Conservation (phyloP, 495 filamentous ascomycete species). For the Daldinia caldariorum region DNA sequence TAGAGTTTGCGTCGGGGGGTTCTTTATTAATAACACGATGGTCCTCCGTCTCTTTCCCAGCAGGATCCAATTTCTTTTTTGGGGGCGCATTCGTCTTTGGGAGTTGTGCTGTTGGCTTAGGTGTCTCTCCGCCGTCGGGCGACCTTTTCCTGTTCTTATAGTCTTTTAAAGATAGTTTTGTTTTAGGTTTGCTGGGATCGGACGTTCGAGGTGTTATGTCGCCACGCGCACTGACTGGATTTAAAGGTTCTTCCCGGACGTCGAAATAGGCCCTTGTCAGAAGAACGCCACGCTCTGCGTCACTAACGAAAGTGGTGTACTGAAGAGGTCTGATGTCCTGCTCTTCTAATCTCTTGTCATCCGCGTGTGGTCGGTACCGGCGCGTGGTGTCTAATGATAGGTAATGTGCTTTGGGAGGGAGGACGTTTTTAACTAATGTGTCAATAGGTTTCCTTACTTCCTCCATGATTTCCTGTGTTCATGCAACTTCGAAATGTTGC, state of each 20-base stretch:
- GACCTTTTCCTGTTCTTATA: constrained; percentile 55
- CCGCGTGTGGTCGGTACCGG: constrained; percentile 48
- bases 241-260: constrained; percentile 52
- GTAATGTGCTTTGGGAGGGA: constrained; percentile 57
- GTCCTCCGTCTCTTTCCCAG: constrained; percentile 45
- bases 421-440: constrained; percentile 53
- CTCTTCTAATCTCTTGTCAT: constrained; percentile 54
- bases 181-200: constrained; percentile 56
- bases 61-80: constrained; percentile 28
- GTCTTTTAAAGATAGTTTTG: constrained; percentile 59
- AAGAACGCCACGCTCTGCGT: constrained; percentile 59
- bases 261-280: constrained; percentile 56
- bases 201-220: constrained; percentile 37
- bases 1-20: constrained; percentile 33
- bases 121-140: constrained; percentile 54
- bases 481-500: constrained; percentile 48
- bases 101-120: constrained; percentile 36
- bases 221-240: constrained; percentile 39
- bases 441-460: constrained; percentile 58
- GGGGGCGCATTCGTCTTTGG: constrained; percentile 37
- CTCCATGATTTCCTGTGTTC: constrained; percentile 58
- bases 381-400: constrained; percentile 53
- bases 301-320: constrained; percentile 58
- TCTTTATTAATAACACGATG: constrained; percentile 32
- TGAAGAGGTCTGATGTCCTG: constrained; percentile 52